Percentiles rank a stretch among this genome's conserved stretches.
Conservation (phyloP, 148 eudicot species). For the Polygonum maritimum region DNA sequence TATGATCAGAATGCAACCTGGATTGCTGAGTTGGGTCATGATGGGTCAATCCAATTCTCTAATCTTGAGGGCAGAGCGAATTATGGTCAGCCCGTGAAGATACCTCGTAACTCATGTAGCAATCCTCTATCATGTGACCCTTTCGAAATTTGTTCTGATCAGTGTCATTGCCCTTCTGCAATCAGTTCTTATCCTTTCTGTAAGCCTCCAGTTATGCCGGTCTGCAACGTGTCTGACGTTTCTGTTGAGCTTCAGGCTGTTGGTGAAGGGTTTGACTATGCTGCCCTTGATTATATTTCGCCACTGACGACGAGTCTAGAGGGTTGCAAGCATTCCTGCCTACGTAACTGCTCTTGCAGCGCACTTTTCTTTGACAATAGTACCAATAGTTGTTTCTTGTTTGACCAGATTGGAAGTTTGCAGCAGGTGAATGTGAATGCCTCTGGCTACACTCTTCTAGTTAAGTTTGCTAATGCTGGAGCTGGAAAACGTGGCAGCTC, state of each 20-base stretch:
- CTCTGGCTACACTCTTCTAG: slow-evolving; percentile 25
- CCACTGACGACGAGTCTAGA: slow-evolving; percentile 45
- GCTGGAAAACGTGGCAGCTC: not conserved
- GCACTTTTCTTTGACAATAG: slow-evolving; percentile 71
- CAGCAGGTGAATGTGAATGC: slow-evolving; percentile 22
- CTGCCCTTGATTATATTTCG: slow-evolving; percentile 43
- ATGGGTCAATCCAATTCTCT: slow-evolving; percentile 51
- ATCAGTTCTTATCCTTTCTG: slow-evolving; percentile 32
- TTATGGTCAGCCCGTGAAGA: slow-evolving; percentile 22
- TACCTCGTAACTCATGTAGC: slow-evolving; percentile 52
- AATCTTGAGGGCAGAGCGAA: slow-evolving; percentile 29
- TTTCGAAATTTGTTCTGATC: slow-evolving; percentile 41
- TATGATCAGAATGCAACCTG: slow-evolving; percentile 38
- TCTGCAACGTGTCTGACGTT: slow-evolving; percentile 21
- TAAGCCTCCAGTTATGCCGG: slow-evolving; percentile 28
- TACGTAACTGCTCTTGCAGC: slow-evolving; percentile 59
- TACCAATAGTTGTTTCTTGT: slow-evolving; percentile 50
- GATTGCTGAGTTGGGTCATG: slow-evolving; percentile 57
- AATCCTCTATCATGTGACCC: slow-evolving; percentile 69
- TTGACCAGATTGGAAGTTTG: slow-evolving; percentile 72
- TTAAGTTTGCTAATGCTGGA: slow-evolving; percentile 30
- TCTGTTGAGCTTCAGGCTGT: slow-evolving; percentile 34
- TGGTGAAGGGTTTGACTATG: slow-evolving; percentile 51
- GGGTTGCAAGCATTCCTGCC: slow-evolving; percentile 56
- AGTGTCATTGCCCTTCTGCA: slow-evolving; percentile 60